phyloP scores from a whole-genome alignment of 164 flowering plant species.

The Stephania japonica region DNA sequence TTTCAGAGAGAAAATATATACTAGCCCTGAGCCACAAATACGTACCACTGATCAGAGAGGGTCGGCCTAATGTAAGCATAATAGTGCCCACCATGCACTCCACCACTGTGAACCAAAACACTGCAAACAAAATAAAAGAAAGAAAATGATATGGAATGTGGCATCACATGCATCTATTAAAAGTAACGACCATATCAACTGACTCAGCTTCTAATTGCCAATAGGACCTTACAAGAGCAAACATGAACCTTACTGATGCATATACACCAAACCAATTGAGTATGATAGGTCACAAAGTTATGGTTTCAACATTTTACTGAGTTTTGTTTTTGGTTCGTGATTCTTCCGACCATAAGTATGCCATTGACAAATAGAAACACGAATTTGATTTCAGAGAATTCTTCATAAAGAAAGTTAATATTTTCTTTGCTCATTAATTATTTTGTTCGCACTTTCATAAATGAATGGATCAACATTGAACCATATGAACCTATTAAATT shows the following conservation, averaged over 20 bases:
- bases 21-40: constrained; percentile 6
- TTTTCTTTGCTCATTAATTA: background rate
- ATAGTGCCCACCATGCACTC: constrained; percentile 49
- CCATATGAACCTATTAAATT: background rate
- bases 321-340: too few species aligned
- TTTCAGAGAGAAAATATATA: background rate
- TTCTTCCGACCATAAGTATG: too few species aligned
- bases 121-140: constrained; percentile 30
- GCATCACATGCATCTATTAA: background rate
- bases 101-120: constrained; percentile 48
- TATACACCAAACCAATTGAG: too few species aligned
- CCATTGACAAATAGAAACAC: too few species aligned
- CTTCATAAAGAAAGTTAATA: background rate
- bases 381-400: too few species aligned
- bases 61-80: constrained; percentile 47
- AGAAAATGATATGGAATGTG: background rate
- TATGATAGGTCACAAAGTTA: too few species aligned
- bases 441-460: background rate
- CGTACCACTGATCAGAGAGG: constrained; percentile 41
- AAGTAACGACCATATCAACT: background rate
- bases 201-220: background rate
- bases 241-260: too few species aligned
- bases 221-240: too few species aligned
- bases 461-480: background rate
- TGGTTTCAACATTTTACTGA: too few species aligned